A percentile compares a stretch with the other conserved stretches of the same genome.
phyloP scores from a whole-genome alignment of 768 basidiomycete species.

The Rhizopogon sp. region DNA sequence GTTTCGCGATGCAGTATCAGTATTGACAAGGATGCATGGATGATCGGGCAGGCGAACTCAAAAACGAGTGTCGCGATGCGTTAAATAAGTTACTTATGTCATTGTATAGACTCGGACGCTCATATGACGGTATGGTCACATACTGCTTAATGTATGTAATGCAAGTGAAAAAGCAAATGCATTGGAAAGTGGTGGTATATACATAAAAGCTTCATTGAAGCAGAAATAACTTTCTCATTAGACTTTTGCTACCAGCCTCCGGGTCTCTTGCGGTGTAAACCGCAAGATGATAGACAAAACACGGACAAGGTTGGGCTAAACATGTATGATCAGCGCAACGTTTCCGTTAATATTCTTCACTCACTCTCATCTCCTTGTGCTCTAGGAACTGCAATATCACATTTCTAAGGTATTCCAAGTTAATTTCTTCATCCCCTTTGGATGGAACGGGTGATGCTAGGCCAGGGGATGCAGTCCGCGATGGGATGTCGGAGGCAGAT shows the following conservation, averaged over 20 bases:
- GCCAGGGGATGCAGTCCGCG: constrained; percentile 30
- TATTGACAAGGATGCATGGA: too few relatives aligned
- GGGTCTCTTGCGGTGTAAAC: constrained; percentile 93
- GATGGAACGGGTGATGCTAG: constrained; percentile 21
- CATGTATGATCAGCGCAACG: constrained; percentile 1
- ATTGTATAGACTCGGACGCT: too few relatives aligned
- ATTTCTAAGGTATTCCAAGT: constrained; percentile 93
- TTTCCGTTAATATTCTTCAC: constrained; percentile 20
- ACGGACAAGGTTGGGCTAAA: constrained; percentile 80
- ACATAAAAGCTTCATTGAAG: too few relatives aligned
- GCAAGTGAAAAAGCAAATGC: too few relatives aligned
- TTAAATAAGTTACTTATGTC: too few relatives aligned
- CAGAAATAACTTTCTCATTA: constrained; percentile 21
- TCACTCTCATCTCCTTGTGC: constrained; percentile 96
- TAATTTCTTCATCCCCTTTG: constrained; percentile 84
- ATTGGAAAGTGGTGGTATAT: not conserved
- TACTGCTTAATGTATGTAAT: too few relatives aligned
- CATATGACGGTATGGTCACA: too few relatives aligned
- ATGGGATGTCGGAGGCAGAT: constrained; percentile 37
- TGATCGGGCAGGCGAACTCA: too few relatives aligned
- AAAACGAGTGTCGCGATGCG: too few relatives aligned
- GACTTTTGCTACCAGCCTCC: constrained; percentile 85
- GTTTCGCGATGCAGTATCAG: too few relatives aligned
- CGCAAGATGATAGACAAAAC: constrained; percentile 89
- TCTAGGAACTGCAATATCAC: constrained; percentile 97